Evolutionary conservation across 2,329 filamentous ascomycete species (phyloP), one percentile per base, ranked within the genome.

Genomic region (Colletotrichum sojae): DNA sequence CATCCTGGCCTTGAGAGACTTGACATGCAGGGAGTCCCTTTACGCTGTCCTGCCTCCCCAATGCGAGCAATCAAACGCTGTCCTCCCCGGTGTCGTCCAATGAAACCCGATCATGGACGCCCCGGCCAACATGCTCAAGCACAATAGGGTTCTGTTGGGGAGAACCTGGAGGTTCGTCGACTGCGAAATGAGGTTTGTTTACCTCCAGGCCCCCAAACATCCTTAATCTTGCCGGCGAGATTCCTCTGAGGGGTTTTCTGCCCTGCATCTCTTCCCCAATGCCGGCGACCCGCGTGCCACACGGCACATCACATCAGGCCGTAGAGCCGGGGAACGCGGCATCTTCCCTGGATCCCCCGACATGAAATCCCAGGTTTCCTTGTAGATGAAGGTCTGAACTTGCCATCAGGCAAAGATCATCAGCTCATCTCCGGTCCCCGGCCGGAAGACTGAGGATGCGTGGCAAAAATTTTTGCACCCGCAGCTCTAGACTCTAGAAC

Each of bases 181-280:
- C 20, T 36, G 22, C 49, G 66, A 69, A 56, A 69, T 66, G 66
- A 69, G 62, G 22, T 46, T 60, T 20, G 62, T 56, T 66, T 59
- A 48, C 25, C 31, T 25, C 62, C 49, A 45, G 55, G 43, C 53
- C 36, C 36, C 43, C 36, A 55, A 59, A 66, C 62, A 52, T 39
- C 62, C 62, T 69, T 61, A 69, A 69, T 69, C 39, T 66, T 66
- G 55, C 15, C 18, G 27, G 16, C 18, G 49, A 69, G 45, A 49
- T 56, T 56, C 39, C 8, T 6, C 39, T 66, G 49, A 69, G 62
- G 22, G 15, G 25, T 61, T 69, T 60, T 66, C 18, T 56, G 55
- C 43, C 62, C 61, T 43, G 53, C 54, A 43, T 6, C 16, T 31
- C 39, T 36, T 53, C 16, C 49, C 48, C 55, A 55, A 36, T 56